Conservation (phyloP, 2,329 filamentous ascomycete species). For the Pochonia chlamydosporia region DNA sequence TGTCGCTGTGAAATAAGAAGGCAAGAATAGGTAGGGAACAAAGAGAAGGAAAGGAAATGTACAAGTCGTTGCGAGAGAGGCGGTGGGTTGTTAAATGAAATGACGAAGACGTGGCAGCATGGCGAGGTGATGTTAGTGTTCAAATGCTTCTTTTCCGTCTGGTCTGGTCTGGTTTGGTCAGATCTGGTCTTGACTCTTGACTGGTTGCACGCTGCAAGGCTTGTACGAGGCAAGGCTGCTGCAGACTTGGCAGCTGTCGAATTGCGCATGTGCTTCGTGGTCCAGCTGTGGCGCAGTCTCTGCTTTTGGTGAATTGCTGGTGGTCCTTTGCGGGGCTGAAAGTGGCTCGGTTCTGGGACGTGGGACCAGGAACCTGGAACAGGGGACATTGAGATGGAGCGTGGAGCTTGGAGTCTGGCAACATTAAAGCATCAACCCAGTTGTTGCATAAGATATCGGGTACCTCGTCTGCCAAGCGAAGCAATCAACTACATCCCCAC, state of each 20-base stretch:
- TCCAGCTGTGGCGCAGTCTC: slow-evolving; percentile 1
- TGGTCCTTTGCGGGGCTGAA: slow-evolving; percentile 1
- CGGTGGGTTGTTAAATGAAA: slow-evolving; percentile 16
- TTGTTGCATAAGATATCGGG: too few species aligned
- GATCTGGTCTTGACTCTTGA: too few species aligned
- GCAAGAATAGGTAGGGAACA: background rate
- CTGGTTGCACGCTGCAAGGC: slow-evolving; percentile 2
- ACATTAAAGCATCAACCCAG: too few species aligned
- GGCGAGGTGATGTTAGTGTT: background rate
- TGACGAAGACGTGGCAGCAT: slow-evolving; percentile 4
- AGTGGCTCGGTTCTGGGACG: background rate
- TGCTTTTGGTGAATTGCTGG: background rate
- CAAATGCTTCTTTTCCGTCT: too few species aligned
- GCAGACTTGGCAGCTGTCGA: background rate
- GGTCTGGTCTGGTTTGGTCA: too few species aligned
- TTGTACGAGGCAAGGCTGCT: background rate
- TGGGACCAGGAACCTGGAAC: background rate
- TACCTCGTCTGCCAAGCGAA: too few species aligned
- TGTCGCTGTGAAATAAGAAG: background rate
- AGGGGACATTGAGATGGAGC: too few species aligned
- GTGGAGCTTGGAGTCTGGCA: too few species aligned
- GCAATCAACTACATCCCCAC: too few species aligned
- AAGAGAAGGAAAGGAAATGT: background rate
- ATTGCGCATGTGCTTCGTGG: slow-evolving; percentile 1
- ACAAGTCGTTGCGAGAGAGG: background rate